Conservation (phyloP, 805 yeast species). For the Wickerhamomyces chaumierensis region DNA sequence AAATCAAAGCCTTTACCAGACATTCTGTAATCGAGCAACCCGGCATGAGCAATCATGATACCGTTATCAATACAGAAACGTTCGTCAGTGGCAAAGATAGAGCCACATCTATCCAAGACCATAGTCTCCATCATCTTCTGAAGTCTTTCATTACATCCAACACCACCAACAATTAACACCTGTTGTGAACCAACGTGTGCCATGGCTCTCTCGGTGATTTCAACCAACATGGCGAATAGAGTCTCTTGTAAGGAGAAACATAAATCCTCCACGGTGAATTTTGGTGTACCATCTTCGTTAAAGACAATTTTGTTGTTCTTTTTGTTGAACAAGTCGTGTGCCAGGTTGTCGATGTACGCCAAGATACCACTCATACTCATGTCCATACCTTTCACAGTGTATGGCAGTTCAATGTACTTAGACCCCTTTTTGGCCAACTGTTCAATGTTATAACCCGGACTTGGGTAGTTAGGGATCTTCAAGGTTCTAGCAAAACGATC, state of each 20-base stretch:
- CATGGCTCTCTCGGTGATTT: conserved; percentile 96
- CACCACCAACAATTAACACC: conserved; percentile 95
- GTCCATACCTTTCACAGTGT: conserved; percentile 98
- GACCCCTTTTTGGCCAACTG: conserved; percentile 70
- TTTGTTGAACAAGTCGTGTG: conserved; percentile 54
- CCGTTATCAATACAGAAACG: conserved; percentile 97
- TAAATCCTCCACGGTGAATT: conserved; percentile 70
- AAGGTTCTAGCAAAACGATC: conserved; percentile 93
- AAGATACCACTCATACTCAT: conserved; percentile 91
- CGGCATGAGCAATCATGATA: conserved; percentile 98
- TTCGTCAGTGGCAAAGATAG: conserved; percentile 92
- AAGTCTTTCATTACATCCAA: conserved; percentile 86
- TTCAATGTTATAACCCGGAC: conserved; percentile 96
- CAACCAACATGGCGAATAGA: conserved; percentile 91
- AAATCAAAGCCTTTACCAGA: conserved; percentile 48
- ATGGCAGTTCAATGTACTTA: conserved; percentile 66
- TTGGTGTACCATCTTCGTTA: conserved; percentile 30
- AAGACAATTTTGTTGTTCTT: conserved; percentile 26
- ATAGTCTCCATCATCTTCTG: conserved; percentile 96
- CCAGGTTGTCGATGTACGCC: conserved; percentile 73
- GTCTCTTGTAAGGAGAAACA: conserved; percentile 92
- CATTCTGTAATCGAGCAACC: conserved; percentile 72
- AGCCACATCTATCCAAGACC: conserved; percentile 84
- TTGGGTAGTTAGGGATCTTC: conserved; percentile 82
- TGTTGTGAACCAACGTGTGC: conserved; percentile 88